Evolutionary conservation across 441 rosid species (phyloP).

Genomic region (Isatis lusitanica): DNA sequence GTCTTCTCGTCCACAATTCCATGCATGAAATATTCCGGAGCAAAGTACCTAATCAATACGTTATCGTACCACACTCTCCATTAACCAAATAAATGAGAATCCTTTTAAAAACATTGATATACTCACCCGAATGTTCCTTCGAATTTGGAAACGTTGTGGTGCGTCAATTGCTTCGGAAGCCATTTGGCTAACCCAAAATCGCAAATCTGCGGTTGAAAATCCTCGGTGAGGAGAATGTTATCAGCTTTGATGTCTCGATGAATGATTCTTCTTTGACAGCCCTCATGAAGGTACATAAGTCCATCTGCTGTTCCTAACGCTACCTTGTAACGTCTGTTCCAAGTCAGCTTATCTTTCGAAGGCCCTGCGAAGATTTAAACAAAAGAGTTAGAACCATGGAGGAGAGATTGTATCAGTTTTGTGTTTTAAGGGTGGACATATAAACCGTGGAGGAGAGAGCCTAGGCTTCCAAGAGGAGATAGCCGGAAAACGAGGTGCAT

Average conservation of each 20-base stretch:
- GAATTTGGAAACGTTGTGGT: conserved; percentile 78
- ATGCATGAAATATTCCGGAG: conserved; percentile 90
- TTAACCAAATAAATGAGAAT: neutral
- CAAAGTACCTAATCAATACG: conserved; percentile 64
- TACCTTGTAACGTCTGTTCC: conserved; percentile 80
- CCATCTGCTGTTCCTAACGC: conserved; percentile 87
- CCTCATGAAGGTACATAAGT: conserved; percentile 78
- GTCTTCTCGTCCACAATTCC: conserved; percentile 94
- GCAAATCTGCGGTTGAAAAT: conserved; percentile 91
- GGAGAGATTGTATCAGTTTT: conserved; percentile 36
- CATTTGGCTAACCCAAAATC: conserved; percentile 95
- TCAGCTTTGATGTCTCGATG: conserved; percentile 94
- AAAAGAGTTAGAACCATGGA: conserved; percentile 54
- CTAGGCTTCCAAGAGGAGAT: conserved; percentile 79
- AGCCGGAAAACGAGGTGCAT: conserved; percentile 78
- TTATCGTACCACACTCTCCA: neutral
- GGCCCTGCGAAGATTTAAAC: conserved; percentile 41
- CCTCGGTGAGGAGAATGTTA: conserved; percentile 83
- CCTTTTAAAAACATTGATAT: neutral
- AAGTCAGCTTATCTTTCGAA: conserved; percentile 53
- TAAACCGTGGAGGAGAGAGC: conserved; percentile 77
- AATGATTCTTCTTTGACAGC: conserved; percentile 79
- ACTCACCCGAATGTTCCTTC: conserved; percentile 94
- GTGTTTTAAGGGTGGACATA: neutral
- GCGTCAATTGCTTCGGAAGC: conserved; percentile 86